Evolutionary conservation across 1,139 yeast genomes (phyloP).

Genomic region (Zhuliangozyma parablackwelliae): DNA sequence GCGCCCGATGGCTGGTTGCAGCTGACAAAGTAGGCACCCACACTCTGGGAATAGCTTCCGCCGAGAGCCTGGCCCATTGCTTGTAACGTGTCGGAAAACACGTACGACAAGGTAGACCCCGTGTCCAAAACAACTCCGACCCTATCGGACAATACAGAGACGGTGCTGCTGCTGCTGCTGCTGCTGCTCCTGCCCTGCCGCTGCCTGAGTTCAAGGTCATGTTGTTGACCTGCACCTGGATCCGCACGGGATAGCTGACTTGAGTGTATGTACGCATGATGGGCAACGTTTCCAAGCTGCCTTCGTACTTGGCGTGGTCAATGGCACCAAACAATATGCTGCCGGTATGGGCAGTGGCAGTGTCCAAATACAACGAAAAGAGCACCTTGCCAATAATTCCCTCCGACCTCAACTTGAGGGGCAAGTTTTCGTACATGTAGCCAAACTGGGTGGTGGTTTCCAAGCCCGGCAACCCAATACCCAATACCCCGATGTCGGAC

Average conservation of each 20-base stretch:
- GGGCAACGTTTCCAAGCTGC: constrained; percentile 14
- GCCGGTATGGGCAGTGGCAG: constrained; percentile 25
- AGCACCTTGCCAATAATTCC: constrained; percentile 50
- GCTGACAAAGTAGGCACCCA: constrained; percentile 23
- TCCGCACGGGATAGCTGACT: constrained; percentile 7
- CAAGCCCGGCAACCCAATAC: constrained; percentile 51
- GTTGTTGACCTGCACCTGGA: constrained; percentile 13
- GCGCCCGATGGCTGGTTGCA: constrained; percentile 9
- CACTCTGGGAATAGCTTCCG: constrained; percentile 15
- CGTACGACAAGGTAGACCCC: constrained; percentile 37
- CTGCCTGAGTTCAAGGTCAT: constrained; percentile 6
- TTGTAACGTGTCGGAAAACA: constrained; percentile 23
- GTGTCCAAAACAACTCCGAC: constrained; percentile 38
- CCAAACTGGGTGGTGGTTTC: constrained; percentile 31
- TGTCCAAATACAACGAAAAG: constrained; percentile 52
- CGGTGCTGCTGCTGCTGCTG: constrained; percentile 3
- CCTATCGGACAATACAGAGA: constrained; percentile 14
- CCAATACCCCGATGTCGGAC: constrained; percentile 46
- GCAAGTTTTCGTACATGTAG: constrained; percentile 28
- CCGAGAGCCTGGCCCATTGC: constrained; percentile 27
- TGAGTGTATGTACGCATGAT: constrained; percentile 7
- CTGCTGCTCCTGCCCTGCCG: not conserved
- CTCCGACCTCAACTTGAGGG: constrained; percentile 22
- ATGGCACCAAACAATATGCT: constrained; percentile 15
- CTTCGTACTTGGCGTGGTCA: constrained; percentile 44